phyloP scores from a whole-genome alignment of 495 filamentous ascomycete species.

The Trichoderma reesei region DNA sequence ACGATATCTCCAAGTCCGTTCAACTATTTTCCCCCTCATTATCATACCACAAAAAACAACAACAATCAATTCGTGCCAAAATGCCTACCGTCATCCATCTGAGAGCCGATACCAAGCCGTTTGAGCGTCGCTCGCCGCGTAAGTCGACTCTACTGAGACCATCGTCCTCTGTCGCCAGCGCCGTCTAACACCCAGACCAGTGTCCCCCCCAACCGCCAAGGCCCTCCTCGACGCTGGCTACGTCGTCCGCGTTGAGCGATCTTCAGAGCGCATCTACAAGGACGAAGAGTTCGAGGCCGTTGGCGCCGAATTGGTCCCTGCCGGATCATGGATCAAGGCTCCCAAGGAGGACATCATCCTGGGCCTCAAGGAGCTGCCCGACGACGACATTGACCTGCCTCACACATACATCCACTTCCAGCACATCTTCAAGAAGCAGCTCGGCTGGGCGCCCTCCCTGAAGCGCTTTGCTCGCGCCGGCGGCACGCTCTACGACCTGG shows the following conservation, averaged over 20 bases:
- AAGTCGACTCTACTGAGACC: conserved; percentile 41
- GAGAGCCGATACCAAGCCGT: conserved; percentile 42
- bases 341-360: conserved; percentile 76
- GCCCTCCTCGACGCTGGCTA: conserved; percentile 78
- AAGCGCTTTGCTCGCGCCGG: conserved; percentile 72
- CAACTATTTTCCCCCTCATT: neutral
- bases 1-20: no score
- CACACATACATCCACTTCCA: conserved; percentile 59
- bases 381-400: conserved; percentile 49
- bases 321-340: conserved; percentile 67
- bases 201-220: conserved; percentile 34
- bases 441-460: conserved; percentile 74
- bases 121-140: conserved; percentile 47
- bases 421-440: conserved; percentile 80
- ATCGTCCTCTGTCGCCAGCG: no score
- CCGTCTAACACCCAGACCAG: neutral
- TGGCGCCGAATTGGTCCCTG: conserved; percentile 69
- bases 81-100: conserved; percentile 34
- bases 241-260: conserved; percentile 71
- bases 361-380: conserved; percentile 88
- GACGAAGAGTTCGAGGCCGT: conserved; percentile 54
- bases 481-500: conserved; percentile 78
- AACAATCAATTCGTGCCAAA: neutral
- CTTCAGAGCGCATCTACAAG: conserved; percentile 68
- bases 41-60: neutral